phyloP scores from a whole-genome alignment of 257 asterid genomes.

The Solanum paucissectum region DNA sequence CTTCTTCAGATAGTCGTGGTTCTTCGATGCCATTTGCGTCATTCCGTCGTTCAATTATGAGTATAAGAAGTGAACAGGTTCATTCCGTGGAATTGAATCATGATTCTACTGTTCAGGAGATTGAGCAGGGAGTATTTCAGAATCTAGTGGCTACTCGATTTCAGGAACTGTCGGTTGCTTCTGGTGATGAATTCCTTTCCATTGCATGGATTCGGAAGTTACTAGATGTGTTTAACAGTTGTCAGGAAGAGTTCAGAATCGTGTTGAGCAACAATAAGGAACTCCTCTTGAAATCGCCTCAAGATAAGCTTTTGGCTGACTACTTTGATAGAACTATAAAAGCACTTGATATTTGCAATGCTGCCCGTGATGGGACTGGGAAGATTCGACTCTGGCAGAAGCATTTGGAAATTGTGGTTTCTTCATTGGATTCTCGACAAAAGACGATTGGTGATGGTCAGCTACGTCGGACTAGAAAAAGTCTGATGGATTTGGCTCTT shows the following conservation, averaged over 20 bases:
- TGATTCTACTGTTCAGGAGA: conserved; percentile 25
- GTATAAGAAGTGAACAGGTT: conserved; percentile 46
- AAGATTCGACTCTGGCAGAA: conserved; percentile 69
- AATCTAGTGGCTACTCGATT: conserved; percentile 40
- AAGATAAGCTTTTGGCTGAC: conserved; percentile 49
- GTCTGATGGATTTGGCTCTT: conserved; percentile 67
- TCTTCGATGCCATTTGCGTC: conserved; percentile 57
- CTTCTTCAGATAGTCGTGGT: conserved; percentile 53
- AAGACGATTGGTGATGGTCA: conserved; percentile 56
- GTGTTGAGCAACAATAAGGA: conserved; percentile 31
- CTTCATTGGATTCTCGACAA: conserved; percentile 41
- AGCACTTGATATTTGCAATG: conserved; percentile 83
- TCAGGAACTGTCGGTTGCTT: conserved; percentile 39
- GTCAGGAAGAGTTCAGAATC: conserved; percentile 53
- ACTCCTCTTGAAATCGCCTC: conserved; percentile 37
- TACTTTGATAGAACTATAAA: conserved; percentile 66
- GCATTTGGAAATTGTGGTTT: conserved; percentile 55
- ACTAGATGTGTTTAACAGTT: conserved; percentile 42
- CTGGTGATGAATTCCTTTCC: conserved; percentile 59
- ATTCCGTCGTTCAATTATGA: conserved; percentile 70
- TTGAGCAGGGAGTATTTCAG: conserved; percentile 42
- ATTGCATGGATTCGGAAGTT: conserved; percentile 72
- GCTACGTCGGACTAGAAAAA: conserved; percentile 71
- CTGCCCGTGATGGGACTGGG: conserved; percentile 84
- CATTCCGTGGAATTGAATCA: conserved; percentile 44